Evolutionary conservation across 176 grass and related monocot species (phyloP), one percentile per base, ranked within the genome.

Genomic region (Oryza glumipatula): DNA sequence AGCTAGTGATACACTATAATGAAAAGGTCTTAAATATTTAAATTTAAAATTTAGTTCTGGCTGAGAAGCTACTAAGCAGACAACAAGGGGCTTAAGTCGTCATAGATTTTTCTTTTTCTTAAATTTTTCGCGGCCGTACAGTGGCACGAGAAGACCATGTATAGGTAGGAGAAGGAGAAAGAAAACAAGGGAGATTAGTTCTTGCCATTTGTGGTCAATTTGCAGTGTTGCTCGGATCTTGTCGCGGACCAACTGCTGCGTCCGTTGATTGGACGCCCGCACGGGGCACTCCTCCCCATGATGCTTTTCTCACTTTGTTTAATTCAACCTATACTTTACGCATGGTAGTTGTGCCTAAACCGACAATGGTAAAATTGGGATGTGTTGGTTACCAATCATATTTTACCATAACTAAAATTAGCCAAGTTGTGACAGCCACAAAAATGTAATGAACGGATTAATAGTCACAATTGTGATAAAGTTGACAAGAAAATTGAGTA

Each of bases 191-290:
- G 19, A 60, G 56, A 9, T 49, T 4, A 44, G 6, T 1, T 16
- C 0, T 63, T 63, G 58, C 9, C 24, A 43, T 32, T 52, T 76
- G 74, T 49, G 30, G 49, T 35, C 73, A 76, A 56, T 36, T 48
- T 24, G 72, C 7, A 47, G 16, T 19, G 9, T 60, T 22, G 58
- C 58, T 77, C 74, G 52, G 52, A 77, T 77, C 52, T 35, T 77
- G 74, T 61, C 74, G 52, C 49, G 32, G n/a, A 14, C 74, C 30
- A 77, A 60, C 9, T 22, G 28, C 10, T 76, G 5, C 4, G 0
- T 6, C 17, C 1, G 4, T 1, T 54, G 3, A 15, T 54, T 60
- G 19, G 54, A 60, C n/a, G 54, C 54, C 58, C 21, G 58, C 19
- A 21, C 14, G 32, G 13, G 16, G 3, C 30, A 39, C 30, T 2